Evolutionary conservation across 805 yeast species (phyloP).

Genomic region (Metschnikowia vanudenii): DNA sequence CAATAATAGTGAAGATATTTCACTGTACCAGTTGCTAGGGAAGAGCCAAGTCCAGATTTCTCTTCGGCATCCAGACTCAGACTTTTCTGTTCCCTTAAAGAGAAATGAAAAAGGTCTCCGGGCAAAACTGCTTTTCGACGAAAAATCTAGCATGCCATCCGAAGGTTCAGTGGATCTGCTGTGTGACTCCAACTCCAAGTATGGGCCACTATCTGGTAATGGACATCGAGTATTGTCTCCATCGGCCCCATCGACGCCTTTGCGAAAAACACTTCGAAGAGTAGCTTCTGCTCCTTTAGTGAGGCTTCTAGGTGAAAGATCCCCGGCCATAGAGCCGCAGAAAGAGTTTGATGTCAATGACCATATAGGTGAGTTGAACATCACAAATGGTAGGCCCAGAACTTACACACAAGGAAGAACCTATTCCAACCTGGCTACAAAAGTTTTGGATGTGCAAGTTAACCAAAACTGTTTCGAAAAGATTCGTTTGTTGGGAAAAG

Average conservation of each 20-base stretch:
- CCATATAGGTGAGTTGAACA: constrained; percentile 45
- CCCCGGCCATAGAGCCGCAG: constrained; percentile 22
- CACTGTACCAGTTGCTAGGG: constrained; percentile 1
- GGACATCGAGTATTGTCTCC: constrained; percentile 8
- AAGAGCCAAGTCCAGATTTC: constrained; percentile 31
- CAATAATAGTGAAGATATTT: constrained; percentile 17
- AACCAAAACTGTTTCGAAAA: constrained; percentile 86
- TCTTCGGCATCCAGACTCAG: constrained; percentile 38
- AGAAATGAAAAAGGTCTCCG: not conserved
- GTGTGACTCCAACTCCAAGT: not conserved
- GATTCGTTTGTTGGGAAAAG: constrained; percentile 87
- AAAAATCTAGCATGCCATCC: constrained; percentile 1
- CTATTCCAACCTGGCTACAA: constrained; percentile 73
- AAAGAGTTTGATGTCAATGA: constrained; percentile 44
- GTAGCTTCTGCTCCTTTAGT: constrained; percentile 85
- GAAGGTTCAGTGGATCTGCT: constrained; percentile 3
- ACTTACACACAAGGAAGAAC: constrained; percentile 51
- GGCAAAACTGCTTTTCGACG: constrained; percentile 1
- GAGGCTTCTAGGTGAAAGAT: constrained; percentile 27
- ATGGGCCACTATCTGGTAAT: not conserved
- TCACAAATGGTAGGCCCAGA: constrained; percentile 34
- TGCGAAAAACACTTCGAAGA: constrained; percentile 54
- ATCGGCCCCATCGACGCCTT: constrained; percentile 22
- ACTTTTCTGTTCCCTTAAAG: constrained; percentile 9
- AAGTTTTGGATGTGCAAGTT: constrained; percentile 74